Conservation (phyloP, 768 basidiomycete genomes). For the Rubroboletus pulcherrimus region DNA sequence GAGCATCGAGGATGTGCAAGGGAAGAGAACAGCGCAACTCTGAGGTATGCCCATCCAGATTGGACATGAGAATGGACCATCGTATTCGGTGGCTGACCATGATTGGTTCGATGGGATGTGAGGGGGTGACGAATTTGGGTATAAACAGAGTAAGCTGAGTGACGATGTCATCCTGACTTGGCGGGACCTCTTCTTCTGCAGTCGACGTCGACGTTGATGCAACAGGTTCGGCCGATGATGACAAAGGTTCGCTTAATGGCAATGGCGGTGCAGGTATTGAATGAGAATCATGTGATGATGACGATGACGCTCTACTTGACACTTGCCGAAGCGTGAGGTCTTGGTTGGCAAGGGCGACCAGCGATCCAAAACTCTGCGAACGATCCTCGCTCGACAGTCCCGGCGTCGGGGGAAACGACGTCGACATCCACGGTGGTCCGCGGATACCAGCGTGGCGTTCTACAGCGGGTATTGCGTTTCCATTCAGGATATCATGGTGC, state of each 20-base stretch:
- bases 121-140: constrained; percentile 61
- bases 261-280: not conserved
- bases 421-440: not conserved
- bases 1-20: constrained; percentile 73
- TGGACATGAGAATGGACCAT: constrained; percentile 76
- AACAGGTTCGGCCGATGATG: constrained; percentile 5
- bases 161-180: constrained; percentile 47
- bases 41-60: constrained; percentile 88
- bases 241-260: not conserved
- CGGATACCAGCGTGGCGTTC: constrained; percentile 11
- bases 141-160: constrained; percentile 59
- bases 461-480: constrained; percentile 42
- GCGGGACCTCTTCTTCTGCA: constrained; percentile 19
- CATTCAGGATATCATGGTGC: constrained; percentile 66
- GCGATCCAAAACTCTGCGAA: constrained; percentile 14
- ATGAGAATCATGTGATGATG: constrained; percentile 14
- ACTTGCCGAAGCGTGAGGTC: constrained; percentile 14
- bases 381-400: constrained; percentile 17
- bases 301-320: constrained; percentile 14
- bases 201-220: constrained; percentile 4
- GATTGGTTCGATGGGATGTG: constrained; percentile 74
- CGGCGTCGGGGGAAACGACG: constrained; percentile 6
- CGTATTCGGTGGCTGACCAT: constrained; percentile 73
- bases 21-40: constrained; percentile 95
- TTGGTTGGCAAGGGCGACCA: constrained; percentile 2